A percentile compares a stretch with the other conserved stretches of the same genome.
Evolutionary conservation across 352 stramenopile genomes (phyloP).

Genomic region (Phytophthora pluvialis): DNA sequence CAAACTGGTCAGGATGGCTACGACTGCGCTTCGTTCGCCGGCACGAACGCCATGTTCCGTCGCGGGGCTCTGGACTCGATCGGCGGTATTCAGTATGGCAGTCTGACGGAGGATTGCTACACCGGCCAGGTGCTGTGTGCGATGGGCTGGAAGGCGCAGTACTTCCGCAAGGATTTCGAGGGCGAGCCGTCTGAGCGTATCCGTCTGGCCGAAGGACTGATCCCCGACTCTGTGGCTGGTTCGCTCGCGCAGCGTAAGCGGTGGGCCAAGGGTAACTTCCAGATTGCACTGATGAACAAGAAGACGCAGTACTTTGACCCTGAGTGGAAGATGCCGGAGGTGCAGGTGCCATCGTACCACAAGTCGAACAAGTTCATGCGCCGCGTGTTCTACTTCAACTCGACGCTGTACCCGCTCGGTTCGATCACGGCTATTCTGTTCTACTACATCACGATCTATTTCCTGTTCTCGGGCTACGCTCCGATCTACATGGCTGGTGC

Average conservation of each 20-base stretch:
- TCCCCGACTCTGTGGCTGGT: constrained; percentile 74
- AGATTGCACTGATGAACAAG: constrained; percentile 88
- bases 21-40: constrained; percentile 83
- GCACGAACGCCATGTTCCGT: constrained; percentile 86
- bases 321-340: constrained; percentile 81
- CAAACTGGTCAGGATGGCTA: constrained; percentile 88
- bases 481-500: constrained; percentile 82
- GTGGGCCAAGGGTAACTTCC: constrained; percentile 89
- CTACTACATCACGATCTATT: constrained; percentile 89
- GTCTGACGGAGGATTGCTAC: constrained; percentile 88
- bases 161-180: constrained; percentile 91
- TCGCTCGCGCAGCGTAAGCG: constrained; percentile 82
- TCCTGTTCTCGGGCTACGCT: constrained; percentile 80
- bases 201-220: constrained; percentile 76
- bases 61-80: constrained; percentile 88
- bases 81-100: constrained; percentile 87
- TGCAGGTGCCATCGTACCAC: constrained; percentile 62
- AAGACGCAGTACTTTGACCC: constrained; percentile 80
- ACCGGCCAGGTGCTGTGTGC: constrained; percentile 78
- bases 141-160: constrained; percentile 87
- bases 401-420: constrained; percentile 79
- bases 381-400: constrained; percentile 83
- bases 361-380: constrained; percentile 80
- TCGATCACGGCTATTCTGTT: constrained; percentile 84
- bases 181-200: constrained; percentile 79